These are phyloP conservation scores for Chytridium lagenaria DNA, from an alignment of 371 early-diverging fungal species.

Conservation along the genomic window DNA sequence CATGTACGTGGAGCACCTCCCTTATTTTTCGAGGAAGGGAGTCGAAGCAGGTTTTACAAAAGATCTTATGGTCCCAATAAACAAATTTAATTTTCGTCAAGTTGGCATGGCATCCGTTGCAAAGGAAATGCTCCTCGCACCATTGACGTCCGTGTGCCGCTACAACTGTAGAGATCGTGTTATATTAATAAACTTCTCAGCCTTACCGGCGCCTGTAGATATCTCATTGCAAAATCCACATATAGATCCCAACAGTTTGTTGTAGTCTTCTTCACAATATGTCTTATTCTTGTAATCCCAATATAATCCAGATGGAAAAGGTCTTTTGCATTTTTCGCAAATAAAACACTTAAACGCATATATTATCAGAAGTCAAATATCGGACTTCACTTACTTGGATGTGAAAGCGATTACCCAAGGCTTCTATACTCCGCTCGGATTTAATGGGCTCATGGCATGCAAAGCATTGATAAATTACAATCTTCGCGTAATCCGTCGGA, in stretches of 20 bases:
- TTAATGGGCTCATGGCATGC: slow-evolving; percentile 53
- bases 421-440: slow-evolving; percentile 44
- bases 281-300: slow-evolving; percentile 50
- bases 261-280: slow-evolving; percentile 55
- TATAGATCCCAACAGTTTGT: slow-evolving; percentile 50
- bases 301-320: slow-evolving; percentile 47
- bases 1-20: slow-evolving; percentile 31
- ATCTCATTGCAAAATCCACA: slow-evolving; percentile 52
- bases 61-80: slow-evolving; percentile 43
- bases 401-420: slow-evolving; percentile 54
- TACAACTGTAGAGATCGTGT: slow-evolving; percentile 18
- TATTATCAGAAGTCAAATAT: too few relatives aligned
- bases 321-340: slow-evolving; percentile 55
- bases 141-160: slow-evolving; percentile 43
- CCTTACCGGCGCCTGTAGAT: slow-evolving; percentile 47
- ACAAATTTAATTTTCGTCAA: slow-evolving; percentile 38
- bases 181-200: background rate
- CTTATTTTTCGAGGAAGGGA: slow-evolving; percentile 44
- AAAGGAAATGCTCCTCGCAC: slow-evolving; percentile 58
- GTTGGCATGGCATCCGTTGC: slow-evolving; percentile 47
- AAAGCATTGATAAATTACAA: slow-evolving; percentile 40
- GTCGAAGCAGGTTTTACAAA: slow-evolving; percentile 50
- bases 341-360: slow-evolving; percentile 49
- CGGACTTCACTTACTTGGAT: slow-evolving; percentile 7
- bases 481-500: slow-evolving; percentile 41